Conservation (phyloP, 1,139 yeast genomes). For the Taphrina flavorubra region DNA sequence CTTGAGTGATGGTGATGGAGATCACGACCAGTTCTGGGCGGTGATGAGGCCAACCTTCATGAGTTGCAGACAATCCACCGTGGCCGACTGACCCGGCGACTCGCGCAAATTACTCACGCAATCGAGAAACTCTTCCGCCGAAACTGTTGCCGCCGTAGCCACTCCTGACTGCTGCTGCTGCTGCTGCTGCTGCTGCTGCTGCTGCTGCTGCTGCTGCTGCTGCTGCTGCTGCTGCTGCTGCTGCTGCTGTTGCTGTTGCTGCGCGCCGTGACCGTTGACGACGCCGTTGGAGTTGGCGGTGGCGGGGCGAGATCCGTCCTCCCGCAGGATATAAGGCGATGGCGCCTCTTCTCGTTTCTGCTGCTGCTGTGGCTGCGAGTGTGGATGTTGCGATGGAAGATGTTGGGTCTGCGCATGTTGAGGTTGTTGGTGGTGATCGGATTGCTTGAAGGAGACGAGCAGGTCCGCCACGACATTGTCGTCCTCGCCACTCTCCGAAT, state of each 20-base stretch:
- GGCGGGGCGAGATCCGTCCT: neutral
- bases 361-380: neutral
- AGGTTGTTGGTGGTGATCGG: neutral
- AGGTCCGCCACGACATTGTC: constrained; percentile 17
- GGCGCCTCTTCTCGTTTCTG: neutral
- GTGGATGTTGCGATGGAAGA: neutral
- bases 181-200: too few species aligned
- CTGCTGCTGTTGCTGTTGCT: neutral
- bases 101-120: constrained; percentile 10
- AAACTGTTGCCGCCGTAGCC: neutral
- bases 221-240: too few species aligned
- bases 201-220: too few species aligned
- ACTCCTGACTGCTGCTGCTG: too few species aligned
- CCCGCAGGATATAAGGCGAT: neutral
- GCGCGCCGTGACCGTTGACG: neutral
- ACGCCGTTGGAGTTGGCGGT: neutral
- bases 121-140: constrained; percentile 8
- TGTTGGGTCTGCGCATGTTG: too few species aligned
- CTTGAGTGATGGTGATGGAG: too few species aligned
- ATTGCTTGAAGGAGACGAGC: constrained; percentile 18
- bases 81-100: neutral
- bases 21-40: constrained; percentile 20
- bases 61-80: constrained; percentile 26
- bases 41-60: constrained; percentile 32
- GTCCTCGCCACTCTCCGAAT: constrained; percentile 4